Evolutionary conservation across 208 protist genomes (phyloP), one percentile per base, ranked within the genome.

Genomic region (Phytomonas sp.): DNA sequence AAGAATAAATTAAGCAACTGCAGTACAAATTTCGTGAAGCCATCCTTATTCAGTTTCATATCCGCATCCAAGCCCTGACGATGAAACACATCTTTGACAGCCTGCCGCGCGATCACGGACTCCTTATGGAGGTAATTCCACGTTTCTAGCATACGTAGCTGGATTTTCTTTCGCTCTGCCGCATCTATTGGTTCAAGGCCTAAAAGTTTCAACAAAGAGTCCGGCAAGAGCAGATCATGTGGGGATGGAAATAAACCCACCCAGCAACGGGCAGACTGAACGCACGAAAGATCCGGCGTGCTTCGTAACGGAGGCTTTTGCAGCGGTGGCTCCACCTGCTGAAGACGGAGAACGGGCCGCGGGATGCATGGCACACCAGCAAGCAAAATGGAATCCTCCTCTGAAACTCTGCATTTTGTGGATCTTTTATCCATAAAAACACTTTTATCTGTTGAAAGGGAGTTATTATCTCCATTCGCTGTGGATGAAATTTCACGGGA

Each of bases 1-100:
- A 96, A 91, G 75, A 96, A 96, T 8, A 96, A 67, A 60, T 94
- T 68, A 7, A 96, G 75, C 51, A 96, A 72, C 66, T 87, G 77
- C 46, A 88, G 73, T 30, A 94, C 74, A 80, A 96, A 96, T 61
- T 85, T 76, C 0, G 91, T 76, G 59, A 77, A 96, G 13, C 77
- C 74, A 28, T 71, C 70, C 76, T 93, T 92, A 63, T 78, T 78
- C 51, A 96, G 32, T 13, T 78, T 66, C 1, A 79, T 78, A 28
- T 87, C 79, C 69, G 66, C 71, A 68, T 93, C 83, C 32, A 78
- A 74, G 9, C 73, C 75, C 11, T 92, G 82, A n/a, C 75, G 61
- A 32, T 89, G 73, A 67, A 83, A 95, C 56, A 93, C 70, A 77
- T 92, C 89, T 7, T 78, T 79, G 37, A 95, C 59, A 6, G 85